Evolutionary conservation across 2,329 filamentous ascomycete species (phyloP).

Genomic region (Cordyceps tenuipes): DNA sequence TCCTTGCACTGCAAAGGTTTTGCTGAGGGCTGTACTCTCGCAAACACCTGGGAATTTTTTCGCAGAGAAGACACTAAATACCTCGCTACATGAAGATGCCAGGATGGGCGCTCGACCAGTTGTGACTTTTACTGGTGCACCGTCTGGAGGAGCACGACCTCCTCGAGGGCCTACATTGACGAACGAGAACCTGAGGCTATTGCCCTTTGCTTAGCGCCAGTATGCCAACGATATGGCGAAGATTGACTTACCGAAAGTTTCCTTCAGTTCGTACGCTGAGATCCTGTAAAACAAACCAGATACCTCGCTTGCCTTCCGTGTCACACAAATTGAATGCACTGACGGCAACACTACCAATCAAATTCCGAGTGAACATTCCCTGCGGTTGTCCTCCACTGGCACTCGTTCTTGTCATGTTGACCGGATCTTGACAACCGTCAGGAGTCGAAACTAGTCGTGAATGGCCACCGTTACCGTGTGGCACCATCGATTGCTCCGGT

Average conservation of each 20-base stretch:
- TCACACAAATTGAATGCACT: slow-evolving; percentile 82
- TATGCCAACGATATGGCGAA: neutral
- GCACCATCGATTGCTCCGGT: slow-evolving; percentile 14
- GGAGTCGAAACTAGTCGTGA: neutral
- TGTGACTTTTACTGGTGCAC: slow-evolving; percentile 48
- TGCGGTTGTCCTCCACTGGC: slow-evolving; percentile 43
- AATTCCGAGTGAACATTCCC: slow-evolving; percentile 88
- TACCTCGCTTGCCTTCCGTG: slow-evolving; percentile 69
- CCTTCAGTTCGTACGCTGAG: slow-evolving; percentile 91
- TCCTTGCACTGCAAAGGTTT: slow-evolving; percentile 84
- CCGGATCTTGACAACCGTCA: slow-evolving; percentile 24
- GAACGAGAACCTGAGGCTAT: slow-evolving; percentile 61
- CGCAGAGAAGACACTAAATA: slow-evolving; percentile 89
- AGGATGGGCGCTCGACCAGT: slow-evolving; percentile 72
- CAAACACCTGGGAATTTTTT: slow-evolving; percentile 99
- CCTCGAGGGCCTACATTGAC: slow-evolving; percentile 64
- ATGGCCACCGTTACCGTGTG: slow-evolving; percentile 19
- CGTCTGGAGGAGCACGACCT: slow-evolving; percentile 27
- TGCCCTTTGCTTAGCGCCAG: neutral
- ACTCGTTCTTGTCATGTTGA: slow-evolving; percentile 25
- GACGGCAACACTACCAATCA: slow-evolving; percentile 85
- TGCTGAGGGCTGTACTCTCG: slow-evolving; percentile 84
- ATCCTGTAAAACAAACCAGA: slow-evolving; percentile 97
- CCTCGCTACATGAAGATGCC: slow-evolving; percentile 76
- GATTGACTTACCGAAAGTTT: slow-evolving; percentile 62